phyloP scores from a whole-genome alignment of 305 asterid species.

The Solanum hybrid region DNA sequence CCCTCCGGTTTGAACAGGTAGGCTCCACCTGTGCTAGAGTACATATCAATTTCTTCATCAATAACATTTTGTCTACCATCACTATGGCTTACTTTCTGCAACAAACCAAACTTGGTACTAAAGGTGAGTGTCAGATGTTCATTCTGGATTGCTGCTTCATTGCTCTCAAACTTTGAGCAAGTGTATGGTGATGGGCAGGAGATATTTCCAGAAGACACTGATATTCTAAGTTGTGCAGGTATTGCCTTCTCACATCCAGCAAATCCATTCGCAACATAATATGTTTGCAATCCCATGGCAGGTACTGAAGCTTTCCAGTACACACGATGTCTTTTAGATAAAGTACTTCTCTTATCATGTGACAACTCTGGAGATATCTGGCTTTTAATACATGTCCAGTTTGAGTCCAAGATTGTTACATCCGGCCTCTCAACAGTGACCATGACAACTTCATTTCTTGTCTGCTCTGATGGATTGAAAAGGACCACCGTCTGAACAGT shows the following conservation, averaged over 20 bases:
- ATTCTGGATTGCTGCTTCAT: constrained; percentile 52
- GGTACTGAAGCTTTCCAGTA: constrained; percentile 90
- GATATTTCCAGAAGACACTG: constrained; percentile 26
- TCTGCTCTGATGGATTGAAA: constrained; percentile 80
- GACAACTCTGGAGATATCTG: constrained; percentile 82
- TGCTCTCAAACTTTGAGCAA: constrained; percentile 60
- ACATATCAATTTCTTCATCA: constrained; percentile 69
- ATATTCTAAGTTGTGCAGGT: constrained; percentile 50
- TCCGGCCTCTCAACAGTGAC: constrained; percentile 80
- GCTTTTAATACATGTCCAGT: constrained; percentile 97
- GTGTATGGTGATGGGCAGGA: constrained; percentile 67
- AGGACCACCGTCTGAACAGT: constrained; percentile 82
- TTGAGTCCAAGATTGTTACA: constrained; percentile 83
- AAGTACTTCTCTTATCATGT: constrained; percentile 37
- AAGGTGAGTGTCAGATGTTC: constrained; percentile 55
- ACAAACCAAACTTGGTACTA: constrained; percentile 44
- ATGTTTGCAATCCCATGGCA: constrained; percentile 89
- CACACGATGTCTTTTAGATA: constrained; percentile 80
- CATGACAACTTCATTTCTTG: constrained; percentile 76
- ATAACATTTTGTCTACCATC: constrained; percentile 46
- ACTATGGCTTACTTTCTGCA: constrained; percentile 46
- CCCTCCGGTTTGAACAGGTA: constrained; percentile 85
- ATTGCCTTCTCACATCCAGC: constrained; percentile 96
- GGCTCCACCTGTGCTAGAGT: constrained; percentile 87
- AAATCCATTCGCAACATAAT: constrained; percentile 88